phyloP scores from a whole-genome alignment of 2,329 filamentous ascomycete genomes.

The Neofusicoccum cordaticola region DNA sequence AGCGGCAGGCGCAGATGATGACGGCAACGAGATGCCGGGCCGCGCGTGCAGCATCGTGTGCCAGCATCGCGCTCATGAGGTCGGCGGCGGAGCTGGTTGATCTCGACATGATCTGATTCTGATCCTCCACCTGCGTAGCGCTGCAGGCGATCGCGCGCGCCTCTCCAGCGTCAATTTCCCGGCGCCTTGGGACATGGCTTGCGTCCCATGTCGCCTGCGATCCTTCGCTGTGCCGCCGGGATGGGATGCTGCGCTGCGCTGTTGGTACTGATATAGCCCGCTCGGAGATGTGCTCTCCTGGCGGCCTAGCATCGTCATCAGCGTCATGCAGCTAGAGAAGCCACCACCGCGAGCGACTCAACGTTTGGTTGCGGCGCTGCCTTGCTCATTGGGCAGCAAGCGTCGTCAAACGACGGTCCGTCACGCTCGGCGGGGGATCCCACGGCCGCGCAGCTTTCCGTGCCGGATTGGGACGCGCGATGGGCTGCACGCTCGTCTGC shows the following conservation, averaged over 20 bases:
- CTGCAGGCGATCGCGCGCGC: conserved; percentile 12
- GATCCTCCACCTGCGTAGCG: conserved; percentile 8
- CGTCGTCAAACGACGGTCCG: not conserved
- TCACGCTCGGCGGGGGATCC: not conserved
- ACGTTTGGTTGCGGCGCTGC: not conserved
- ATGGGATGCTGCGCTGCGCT: not conserved
- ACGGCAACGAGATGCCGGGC: conserved; percentile 11
- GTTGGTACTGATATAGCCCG: conserved; percentile 5
- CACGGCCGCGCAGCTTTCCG: not conserved
- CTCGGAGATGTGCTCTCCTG: not conserved
- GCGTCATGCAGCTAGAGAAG: conserved; percentile 13
- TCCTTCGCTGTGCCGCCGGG: conserved; percentile 10
- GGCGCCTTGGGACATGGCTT: conserved; percentile 7
- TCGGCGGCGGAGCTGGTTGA: conserved; percentile 1
- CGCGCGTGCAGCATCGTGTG: conserved; percentile 13
- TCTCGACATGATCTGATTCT: conserved; percentile 10
- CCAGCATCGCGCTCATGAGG: conserved; percentile 3
- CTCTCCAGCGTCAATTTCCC: conserved; percentile 8
- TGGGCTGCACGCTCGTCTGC: not conserved
- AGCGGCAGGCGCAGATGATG: conserved; percentile 12
- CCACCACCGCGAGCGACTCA: conserved; percentile 2
- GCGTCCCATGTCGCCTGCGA: conserved; percentile 1
- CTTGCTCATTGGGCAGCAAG: conserved; percentile 4
- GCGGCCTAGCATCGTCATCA: conserved; percentile 2
- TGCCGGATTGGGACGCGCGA: not conserved